Base-by-base conservation (phyloP, 805 yeast species). In the Hanseniaspora clermontiae region DNA sequence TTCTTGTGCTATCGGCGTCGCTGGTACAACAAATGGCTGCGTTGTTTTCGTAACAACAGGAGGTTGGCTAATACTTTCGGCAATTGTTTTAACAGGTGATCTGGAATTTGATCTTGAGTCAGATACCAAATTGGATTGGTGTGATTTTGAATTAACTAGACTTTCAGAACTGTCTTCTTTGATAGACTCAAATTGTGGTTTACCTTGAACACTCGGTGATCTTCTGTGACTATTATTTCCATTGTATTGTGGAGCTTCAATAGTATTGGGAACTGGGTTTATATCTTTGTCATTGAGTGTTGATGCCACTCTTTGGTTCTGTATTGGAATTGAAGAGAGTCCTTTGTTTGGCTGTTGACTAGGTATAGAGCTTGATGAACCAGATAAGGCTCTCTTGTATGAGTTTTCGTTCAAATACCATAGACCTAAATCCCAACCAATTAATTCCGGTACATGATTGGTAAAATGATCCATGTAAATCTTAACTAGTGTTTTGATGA, bases 391-490 rank as follows among this genome's bases (percentile, higher is more conserved):
- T 42, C 70, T 65, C 52, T 64, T 61, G 57, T 73, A 73, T 27
- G 72, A 66, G 20, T 60, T 65, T 54, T 68, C 71, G 60, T 72
- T 74, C 19, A 73, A 54, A 31, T 73, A 74, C 61, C 74, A 74
- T 48, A 66, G 36, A 1, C 70, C 60, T 8, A 72, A 59, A 58
- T 77, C 83, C 74, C 83, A 79, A 58, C 79, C 77, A 4, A 76
- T 66, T 61, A 81, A 61, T 34, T 71, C 70, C 0, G 87, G 87
- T 5, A 78, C 67, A 38, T 72, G 71, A 0, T 84, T 84, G 46
- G 74, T 74, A 24, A 79, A 79, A 57, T 79, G 79, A 61, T 77
- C 77, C 59, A 77, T 73, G 63, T 71, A 83, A 32, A 79, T 72
- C 50, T 78, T 75, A 8, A 82, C 65, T 7, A 83, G 59, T 9